Conservation (phyloP, 352 stramenopile genomes). For the Globisporangium abappressorium region DNA sequence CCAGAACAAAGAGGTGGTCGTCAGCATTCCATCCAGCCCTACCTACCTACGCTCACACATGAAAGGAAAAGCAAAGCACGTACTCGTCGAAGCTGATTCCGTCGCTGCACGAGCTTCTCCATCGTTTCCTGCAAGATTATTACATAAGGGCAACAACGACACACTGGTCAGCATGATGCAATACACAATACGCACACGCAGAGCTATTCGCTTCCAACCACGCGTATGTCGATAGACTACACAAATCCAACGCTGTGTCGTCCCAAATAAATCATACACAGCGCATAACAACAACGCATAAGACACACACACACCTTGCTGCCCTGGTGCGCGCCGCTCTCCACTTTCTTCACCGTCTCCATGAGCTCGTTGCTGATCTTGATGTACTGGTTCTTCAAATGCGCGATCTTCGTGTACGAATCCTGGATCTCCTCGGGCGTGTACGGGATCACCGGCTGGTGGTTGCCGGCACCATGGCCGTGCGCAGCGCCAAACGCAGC, state of each 20-base stretch:
- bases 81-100: constrained; percentile 72
- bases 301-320: constrained; percentile 12
- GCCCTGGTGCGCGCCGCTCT: constrained; percentile 18
- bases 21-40: neutral
- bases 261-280: neutral
- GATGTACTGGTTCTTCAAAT: constrained; percentile 78
- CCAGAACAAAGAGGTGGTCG: no score
- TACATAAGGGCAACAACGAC: neutral
- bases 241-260: neutral
- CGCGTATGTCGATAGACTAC: neutral
- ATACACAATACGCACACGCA: neutral
- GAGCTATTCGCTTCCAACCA: neutral
- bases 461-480: constrained; percentile 22
- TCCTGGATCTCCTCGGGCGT: constrained; percentile 84
- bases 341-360: constrained; percentile 49
- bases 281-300: neutral
- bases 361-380: constrained; percentile 67
- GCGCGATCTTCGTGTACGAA: constrained; percentile 80
- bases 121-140: constrained; percentile 31
- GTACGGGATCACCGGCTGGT: constrained; percentile 63
- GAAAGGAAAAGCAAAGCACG: neutral
- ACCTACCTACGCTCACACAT: neutral
- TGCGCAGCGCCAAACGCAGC: constrained; percentile 26
- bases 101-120: constrained; percentile 54
- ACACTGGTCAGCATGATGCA: neutral